phyloP scores from a whole-genome alignment of 352 stramenopile genomes.

The Phytophthora ohioensis region DNA sequence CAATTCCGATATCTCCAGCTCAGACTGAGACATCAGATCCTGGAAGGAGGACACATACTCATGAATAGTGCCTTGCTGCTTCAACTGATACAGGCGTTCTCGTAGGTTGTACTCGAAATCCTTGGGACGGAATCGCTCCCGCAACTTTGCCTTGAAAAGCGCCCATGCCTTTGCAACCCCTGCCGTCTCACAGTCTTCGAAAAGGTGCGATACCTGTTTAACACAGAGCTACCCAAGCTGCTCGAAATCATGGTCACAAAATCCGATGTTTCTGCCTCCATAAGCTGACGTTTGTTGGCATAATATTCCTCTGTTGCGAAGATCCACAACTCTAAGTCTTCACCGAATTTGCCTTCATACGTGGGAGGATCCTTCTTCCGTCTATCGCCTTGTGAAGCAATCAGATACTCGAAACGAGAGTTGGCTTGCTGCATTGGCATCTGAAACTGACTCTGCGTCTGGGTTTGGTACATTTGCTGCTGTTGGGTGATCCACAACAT shows the following conservation, averaged over 20 bases:
- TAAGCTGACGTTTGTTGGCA: slow-evolving; percentile 8
- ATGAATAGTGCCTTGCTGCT: slow-evolving; percentile 4
- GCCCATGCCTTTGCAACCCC: background rate
- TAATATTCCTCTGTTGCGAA: slow-evolving; percentile 15
- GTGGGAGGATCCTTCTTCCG: slow-evolving; percentile 18
- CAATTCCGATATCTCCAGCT: background rate
- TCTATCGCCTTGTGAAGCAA: background rate
- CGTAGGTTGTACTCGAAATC: slow-evolving; percentile 10
- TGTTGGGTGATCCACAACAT: slow-evolving; percentile 3
- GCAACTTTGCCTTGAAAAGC: slow-evolving; percentile 7
- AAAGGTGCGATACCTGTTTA: slow-evolving; percentile 12
- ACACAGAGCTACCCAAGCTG: slow-evolving; percentile 11
- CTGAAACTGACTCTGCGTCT: slow-evolving; percentile 13
- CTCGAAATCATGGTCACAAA: slow-evolving; percentile 16
- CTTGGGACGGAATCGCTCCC: background rate
- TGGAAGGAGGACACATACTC: slow-evolving; percentile 9
- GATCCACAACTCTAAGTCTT: slow-evolving; percentile 16
- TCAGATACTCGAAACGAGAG: background rate
- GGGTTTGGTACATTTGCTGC: slow-evolving; percentile 8
- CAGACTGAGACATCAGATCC: background rate
- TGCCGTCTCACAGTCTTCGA: background rate
- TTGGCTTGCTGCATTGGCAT: slow-evolving; percentile 8
- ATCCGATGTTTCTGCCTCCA: slow-evolving; percentile 5
- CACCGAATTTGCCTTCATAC: slow-evolving; percentile 13
- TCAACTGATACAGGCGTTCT: background rate